phyloP scores from a whole-genome alignment of 108 stramenopile genomes.

The Nitzschia putrida region DNA sequence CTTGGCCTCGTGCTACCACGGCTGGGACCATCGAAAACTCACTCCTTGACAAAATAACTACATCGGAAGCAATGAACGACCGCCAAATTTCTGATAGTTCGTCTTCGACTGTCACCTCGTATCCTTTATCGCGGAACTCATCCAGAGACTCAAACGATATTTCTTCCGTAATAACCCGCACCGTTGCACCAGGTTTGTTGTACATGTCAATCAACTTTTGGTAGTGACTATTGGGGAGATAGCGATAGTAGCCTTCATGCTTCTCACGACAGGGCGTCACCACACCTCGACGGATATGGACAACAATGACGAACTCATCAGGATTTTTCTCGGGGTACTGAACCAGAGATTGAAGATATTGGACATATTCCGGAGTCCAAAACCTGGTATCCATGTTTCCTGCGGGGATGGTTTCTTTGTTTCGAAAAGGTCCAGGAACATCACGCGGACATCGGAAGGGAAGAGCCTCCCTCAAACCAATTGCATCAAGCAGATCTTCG shows the following conservation, averaged over 20 bases:
- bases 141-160: constrained; percentile 37
- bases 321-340: constrained; percentile 18
- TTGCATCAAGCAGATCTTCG: constrained; percentile 27
- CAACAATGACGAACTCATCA: constrained; percentile 27
- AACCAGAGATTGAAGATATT: constrained; percentile 26
- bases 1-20: constrained; percentile 28
- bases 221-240: constrained; percentile 42
- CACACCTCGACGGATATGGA: constrained; percentile 36
- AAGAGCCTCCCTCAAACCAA: constrained; percentile 26
- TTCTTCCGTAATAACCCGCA: constrained; percentile 25
- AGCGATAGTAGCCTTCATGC: constrained; percentile 20
- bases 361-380: constrained; percentile 37
- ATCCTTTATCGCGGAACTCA: constrained; percentile 32
- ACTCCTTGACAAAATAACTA: constrained; percentile 38
- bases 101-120: constrained; percentile 23
- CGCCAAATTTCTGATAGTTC: constrained; percentile 29
- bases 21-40: constrained; percentile 43
- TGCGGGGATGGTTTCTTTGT: constrained; percentile 12
- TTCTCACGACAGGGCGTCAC: constrained; percentile 31
- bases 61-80: constrained; percentile 34
- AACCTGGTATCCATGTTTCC: constrained; percentile 19
- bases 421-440: not conserved
- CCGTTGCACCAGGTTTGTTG: constrained; percentile 31
- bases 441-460: constrained; percentile 29
- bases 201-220: constrained; percentile 32